Base-by-base conservation (phyloP, 805 yeast species). In the Yueomyces sinensis region DNA sequence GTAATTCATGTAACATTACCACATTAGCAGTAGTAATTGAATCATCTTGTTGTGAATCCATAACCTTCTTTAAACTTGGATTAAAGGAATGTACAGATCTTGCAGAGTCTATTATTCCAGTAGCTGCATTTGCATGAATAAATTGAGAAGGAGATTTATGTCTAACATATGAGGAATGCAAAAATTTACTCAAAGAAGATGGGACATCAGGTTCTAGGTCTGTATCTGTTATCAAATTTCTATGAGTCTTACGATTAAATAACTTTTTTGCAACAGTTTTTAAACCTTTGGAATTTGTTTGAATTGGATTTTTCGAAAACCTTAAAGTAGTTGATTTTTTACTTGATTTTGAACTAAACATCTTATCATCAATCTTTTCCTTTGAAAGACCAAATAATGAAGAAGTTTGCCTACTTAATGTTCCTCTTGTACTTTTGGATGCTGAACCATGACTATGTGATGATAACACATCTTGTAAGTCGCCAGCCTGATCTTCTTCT, bases 111-210 rank as follows among this genome's bases (percentile, higher is more conserved):
- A 47, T 43, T 11, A 46, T 30, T 20, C 41, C 44, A 14, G 39
- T 44, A 9, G 49, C 46, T 5, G 46, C 42, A 15, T 45, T 41
- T n/a, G 44, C 34, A 34, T 52, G 54, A 16, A 50, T 46, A 32
- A 52, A 52, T 29, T 54, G 53, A 4, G 54, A 47, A 9, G 56
- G 52, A 2, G 54, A 43, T 38, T 46, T 51, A 36, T 54, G 58
- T 31, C 49, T 52, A 15, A 43, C 46, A 30, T 50, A 50, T 9
- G 55, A 47, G 5, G 56, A 49, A 40, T 54, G 58, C 23, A 54
- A 38, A 42, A 54, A 52, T 37, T 49, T 53, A 35, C 52, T 48
- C 31, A 54, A 35, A 2, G 58, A 44, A 24, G 38, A 49, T 6
- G 57, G 54, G 5, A 47, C 30, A 5, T 42, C 47, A 9, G 47